Conservation (phyloP, 2,329 filamentous ascomycete species). For the Lachnellula arida region DNA sequence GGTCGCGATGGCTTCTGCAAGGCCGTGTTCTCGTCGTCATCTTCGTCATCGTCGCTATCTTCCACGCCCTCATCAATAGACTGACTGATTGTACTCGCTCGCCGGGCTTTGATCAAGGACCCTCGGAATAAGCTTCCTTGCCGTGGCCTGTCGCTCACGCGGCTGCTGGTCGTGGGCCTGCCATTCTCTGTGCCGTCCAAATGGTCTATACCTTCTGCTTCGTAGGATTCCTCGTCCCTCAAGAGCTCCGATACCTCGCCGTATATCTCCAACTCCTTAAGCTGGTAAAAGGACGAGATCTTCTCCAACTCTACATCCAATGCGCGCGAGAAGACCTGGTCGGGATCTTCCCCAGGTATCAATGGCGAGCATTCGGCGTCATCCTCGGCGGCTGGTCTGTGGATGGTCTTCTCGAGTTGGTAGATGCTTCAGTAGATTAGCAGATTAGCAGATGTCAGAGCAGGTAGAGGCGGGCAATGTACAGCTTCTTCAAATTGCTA, state of each 20-base stretch:
- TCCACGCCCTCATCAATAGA: conserved; percentile 53
- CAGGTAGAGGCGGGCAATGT: conserved; percentile 34
- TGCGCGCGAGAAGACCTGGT: conserved; percentile 74
- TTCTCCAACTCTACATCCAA: conserved; percentile 91
- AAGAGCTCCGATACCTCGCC: conserved; percentile 76
- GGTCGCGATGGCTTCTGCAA: conserved; percentile 30
- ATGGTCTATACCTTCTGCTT: conserved; percentile 34
- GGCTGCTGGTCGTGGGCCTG: conserved; percentile 40
- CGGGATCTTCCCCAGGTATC: conserved; percentile 66
- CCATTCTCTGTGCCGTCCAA: conserved; percentile 29
- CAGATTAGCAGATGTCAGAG: not conserved
- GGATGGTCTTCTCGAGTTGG: conserved; percentile 79
- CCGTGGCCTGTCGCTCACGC: conserved; percentile 39
- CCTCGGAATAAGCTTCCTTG: conserved; percentile 49
- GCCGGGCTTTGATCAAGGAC: conserved; percentile 40
- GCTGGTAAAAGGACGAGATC: conserved; percentile 82
- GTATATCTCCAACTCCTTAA: conserved; percentile 85
- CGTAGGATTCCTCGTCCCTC: conserved; percentile 65
- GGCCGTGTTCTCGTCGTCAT: conserved; percentile 56
- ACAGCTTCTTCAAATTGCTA: conserved; percentile 98
- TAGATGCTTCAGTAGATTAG: conserved; percentile 64
- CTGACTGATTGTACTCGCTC: conserved; percentile 41
- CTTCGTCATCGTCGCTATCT: conserved; percentile 64
- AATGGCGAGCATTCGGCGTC: conserved; percentile 86
- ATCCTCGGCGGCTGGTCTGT: conserved; percentile 52